Evolutionary conservation across 768 basidiomycete genomes (phyloP), one percentile per base, ranked within the genome.

Genomic region (Suillus placidus): DNA sequence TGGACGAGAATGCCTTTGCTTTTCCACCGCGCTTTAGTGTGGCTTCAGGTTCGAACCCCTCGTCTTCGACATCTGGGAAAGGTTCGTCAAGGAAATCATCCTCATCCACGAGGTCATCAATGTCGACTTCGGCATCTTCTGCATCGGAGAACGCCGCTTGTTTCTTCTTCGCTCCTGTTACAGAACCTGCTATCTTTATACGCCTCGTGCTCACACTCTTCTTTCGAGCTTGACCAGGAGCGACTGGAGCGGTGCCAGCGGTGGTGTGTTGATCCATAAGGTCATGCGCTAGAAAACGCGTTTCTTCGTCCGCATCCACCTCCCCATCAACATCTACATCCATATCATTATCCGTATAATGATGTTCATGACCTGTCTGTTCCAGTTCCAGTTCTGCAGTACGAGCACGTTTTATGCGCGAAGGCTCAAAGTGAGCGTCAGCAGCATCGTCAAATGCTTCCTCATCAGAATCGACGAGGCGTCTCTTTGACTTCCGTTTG

Each of bases 391-490:
- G 70, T 34, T 75, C 76, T 45, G 66, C 65, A 13, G 75, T 73
- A 55, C 71, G 77, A 16, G 66, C 63, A 26, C 71, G 73, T 70
- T 70, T 77, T 63, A 63, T 66, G 69, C 62, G 66, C 64, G 60
- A 73, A 6, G 62, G 42, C 69, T 89, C 83, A 81, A 91, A 85
- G 66, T 83, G 85, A n/a, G 83, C 85, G 73, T 90, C 89, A 51
- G 91, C 79, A 34, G 16, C 66, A 47, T 71, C 75, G 20, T 76
- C 73, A 20, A 73, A 71, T 35, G 69, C 74, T 13, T 79, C 79
- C 43, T 75, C 72, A 35, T 78, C 78, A 72, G 69, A 85, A 81
- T 62, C 81, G 49, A 76, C 54, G 14, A 77, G 64, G 34, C 66
- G 69, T 2, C 76, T 76, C 40, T 78, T 76, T 30, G 30, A 32